Percentiles rank a stretch among this genome's conserved stretches.
phyloP scores from a whole-genome alignment of 768 basidiomycete genomes.

The Lentinula sp. region DNA sequence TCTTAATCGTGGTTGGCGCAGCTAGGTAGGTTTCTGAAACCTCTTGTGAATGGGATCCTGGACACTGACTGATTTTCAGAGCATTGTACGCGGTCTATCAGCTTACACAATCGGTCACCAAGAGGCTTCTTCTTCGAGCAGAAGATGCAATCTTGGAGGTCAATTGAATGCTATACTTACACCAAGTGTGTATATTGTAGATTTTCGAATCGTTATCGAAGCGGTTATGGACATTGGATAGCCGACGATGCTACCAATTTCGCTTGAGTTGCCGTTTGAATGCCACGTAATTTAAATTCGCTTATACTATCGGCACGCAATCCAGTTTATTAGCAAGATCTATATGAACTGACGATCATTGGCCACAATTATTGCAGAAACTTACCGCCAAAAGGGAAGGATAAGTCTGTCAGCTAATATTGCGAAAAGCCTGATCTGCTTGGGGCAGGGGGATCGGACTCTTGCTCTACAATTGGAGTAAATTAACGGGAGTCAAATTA shows the following conservation, averaged over 20 bases:
- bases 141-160: conserved; percentile 83
- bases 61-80: conserved; percentile 25
- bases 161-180: conserved; percentile 26
- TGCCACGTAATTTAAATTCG: too few species aligned
- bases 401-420: too few species aligned
- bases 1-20: conserved; percentile 56
- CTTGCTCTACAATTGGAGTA: too few species aligned
- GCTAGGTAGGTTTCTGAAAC: conserved; percentile 39
- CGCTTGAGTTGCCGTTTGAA: neutral
- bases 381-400: too few species aligned
- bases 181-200: neutral
- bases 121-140: conserved; percentile 58
- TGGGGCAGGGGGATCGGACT: too few species aligned
- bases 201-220: too few species aligned
- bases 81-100: conserved; percentile 67
- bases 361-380: too few species aligned
- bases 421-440: too few species aligned
- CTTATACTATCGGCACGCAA: too few species aligned
- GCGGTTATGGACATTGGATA: conserved; percentile 7
- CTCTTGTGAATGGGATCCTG: neutral
- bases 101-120: conserved; percentile 52
- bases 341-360: too few species aligned
- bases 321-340: too few species aligned
- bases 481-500: too few species aligned
- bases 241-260: neutral